phyloP scores from a whole-genome alignment of 352 stramenopile species.

The Phytophthora sojae region DNA sequence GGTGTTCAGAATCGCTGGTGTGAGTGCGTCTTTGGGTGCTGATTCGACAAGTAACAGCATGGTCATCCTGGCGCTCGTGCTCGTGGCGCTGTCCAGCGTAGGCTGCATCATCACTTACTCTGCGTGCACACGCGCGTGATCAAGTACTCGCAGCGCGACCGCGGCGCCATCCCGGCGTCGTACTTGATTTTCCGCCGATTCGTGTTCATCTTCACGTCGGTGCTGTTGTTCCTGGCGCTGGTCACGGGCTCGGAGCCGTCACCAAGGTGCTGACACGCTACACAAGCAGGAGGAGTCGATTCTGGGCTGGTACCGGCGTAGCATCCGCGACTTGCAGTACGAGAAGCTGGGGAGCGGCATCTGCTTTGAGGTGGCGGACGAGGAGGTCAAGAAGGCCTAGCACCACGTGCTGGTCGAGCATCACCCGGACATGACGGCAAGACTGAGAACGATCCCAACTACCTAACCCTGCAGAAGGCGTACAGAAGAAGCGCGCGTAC shows the following conservation, averaged over 20 bases:
- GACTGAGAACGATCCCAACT: slow-evolving; percentile 91
- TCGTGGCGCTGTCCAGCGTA: slow-evolving; percentile 57
- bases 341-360: slow-evolving; percentile 80
- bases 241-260: slow-evolving; percentile 44
- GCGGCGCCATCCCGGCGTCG: slow-evolving; percentile 59
- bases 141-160: slow-evolving; percentile 63
- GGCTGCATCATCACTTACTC: slow-evolving; percentile 75
- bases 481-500: too few species aligned
- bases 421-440: slow-evolving; percentile 89
- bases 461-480: slow-evolving; percentile 74
- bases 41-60: slow-evolving; percentile 36
- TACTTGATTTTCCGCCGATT: slow-evolving; percentile 73
- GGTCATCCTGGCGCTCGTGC: slow-evolving; percentile 46
- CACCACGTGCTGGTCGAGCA: slow-evolving; percentile 88
- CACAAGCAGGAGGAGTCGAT: slow-evolving; percentile 74
- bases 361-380: slow-evolving; percentile 82
- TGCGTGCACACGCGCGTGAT: slow-evolving; percentile 73
- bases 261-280: slow-evolving; percentile 57
- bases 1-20: slow-evolving; percentile 60
- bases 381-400: slow-evolving; percentile 88
- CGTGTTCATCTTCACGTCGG: slow-evolving; percentile 59
- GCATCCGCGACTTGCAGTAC: slow-evolving; percentile 85
- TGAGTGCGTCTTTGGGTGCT: slow-evolving; percentile 53
- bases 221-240: slow-evolving; percentile 59
- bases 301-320: slow-evolving; percentile 83